A percentile compares a stretch with the other conserved stretches of the same genome.
Evolutionary conservation across 2,329 filamentous ascomycete genomes (phyloP).

Genomic region (Saccharata proteae): DNA sequence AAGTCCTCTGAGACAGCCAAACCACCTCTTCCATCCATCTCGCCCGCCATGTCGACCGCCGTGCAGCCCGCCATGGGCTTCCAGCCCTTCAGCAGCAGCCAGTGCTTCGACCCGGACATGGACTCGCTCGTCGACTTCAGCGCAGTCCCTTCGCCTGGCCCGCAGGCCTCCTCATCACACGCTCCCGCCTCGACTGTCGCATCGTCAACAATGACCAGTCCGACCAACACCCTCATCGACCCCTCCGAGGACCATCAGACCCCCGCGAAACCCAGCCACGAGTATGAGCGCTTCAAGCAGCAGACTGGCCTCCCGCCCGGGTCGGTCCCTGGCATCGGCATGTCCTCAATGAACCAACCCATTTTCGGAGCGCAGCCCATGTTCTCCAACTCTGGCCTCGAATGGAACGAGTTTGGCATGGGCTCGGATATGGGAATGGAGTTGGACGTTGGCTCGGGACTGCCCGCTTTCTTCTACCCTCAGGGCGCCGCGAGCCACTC

Average conservation of each 20-base stretch:
- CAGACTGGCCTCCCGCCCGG: constrained; percentile 86
- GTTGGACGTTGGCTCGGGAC: constrained; percentile 35
- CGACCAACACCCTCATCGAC: constrained; percentile 40
- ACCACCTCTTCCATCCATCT: too few species aligned
- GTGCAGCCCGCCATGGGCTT: constrained; percentile 15
- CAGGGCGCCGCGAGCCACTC: constrained; percentile 26
- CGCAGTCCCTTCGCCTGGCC: constrained; percentile 47
- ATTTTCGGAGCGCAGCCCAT: constrained; percentile 23
- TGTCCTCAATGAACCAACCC: constrained; percentile 40
- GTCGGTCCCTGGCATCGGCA: constrained; percentile 57
- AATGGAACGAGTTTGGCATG: constrained; percentile 50
- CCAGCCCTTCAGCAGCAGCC: constrained; percentile 20
- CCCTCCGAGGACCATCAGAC: constrained; percentile 38
- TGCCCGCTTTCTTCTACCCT: constrained; percentile 54
- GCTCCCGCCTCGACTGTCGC: constrained; percentile 36
- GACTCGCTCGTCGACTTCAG: constrained; percentile 43
- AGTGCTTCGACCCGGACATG: constrained; percentile 29
- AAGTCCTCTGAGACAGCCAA: too few species aligned
- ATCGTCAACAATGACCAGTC: constrained; percentile 40
- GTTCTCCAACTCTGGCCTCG: constrained; percentile 48
- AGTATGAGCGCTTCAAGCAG: constrained; percentile 91
- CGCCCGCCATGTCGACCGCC: constrained; percentile 7
- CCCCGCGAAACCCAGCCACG: constrained; percentile 75
- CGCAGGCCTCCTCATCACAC: constrained; percentile 39
- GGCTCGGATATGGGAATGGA: constrained; percentile 60